Evolutionary conservation across 1,284 basidiomycete genomes (phyloP).

Genomic region (Ganoderma sinense): DNA sequence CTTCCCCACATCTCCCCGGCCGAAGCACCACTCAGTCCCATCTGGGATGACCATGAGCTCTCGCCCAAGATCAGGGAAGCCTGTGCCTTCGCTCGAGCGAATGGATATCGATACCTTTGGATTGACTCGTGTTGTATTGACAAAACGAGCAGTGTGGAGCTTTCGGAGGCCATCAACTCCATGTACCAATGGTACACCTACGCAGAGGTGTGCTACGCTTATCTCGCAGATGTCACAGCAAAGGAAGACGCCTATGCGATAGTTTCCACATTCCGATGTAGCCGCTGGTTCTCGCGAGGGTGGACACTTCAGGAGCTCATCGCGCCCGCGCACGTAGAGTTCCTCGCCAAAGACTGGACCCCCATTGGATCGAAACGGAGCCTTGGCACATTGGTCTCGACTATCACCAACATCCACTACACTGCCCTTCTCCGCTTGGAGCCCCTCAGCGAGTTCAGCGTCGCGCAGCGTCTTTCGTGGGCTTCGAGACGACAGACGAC

Average conservation of each 20-base stretch:
- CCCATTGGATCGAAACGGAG: not conserved
- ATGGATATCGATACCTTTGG: too few species aligned
- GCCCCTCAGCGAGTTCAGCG: not conserved
- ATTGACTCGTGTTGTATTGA: not conserved
- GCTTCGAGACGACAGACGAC: not conserved
- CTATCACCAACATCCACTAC: not conserved
- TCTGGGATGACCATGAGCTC: not conserved
- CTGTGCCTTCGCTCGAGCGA: too few species aligned
- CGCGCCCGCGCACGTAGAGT: not conserved
- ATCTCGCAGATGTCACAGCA: too few species aligned
- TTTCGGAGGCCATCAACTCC: not conserved
- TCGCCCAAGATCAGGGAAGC: too few species aligned
- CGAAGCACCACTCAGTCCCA: not conserved
- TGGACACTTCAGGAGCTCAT: not conserved
- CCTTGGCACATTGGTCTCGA: not conserved
- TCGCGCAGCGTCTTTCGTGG: not conserved
- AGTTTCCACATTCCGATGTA: too few species aligned
- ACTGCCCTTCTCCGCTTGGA: not conserved
- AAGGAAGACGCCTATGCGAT: too few species aligned
- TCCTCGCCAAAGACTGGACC: not conserved
- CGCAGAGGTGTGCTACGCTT: not conserved
- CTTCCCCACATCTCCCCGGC: not conserved
- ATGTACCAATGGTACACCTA: not conserved
- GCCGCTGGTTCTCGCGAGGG: too few species aligned
- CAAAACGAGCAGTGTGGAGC: not conserved